Base-by-base conservation (phyloP, 345 rosid genomes). In the Rhodamnia rubescens region DNA sequence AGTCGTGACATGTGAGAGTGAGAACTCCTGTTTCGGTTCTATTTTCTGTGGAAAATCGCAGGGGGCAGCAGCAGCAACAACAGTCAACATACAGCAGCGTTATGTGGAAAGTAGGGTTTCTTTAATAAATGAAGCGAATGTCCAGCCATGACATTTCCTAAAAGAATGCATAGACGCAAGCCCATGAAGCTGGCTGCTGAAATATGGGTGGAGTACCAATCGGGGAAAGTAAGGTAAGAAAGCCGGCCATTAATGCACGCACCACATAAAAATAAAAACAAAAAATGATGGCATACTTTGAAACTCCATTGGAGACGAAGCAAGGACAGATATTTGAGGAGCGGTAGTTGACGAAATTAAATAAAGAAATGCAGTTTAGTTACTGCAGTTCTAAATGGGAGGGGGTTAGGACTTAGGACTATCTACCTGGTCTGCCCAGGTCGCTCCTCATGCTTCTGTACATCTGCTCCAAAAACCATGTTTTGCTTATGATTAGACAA, bases 361-460 rank as follows among this genome's bases (percentile, higher is more conserved):
- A 44, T 54, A 29, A 59, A 49, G 26, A 54, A 54, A 24, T 15
- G 14, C 40, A 26, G 36, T 14, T 18, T 32, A 7, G 10, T 15
- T 15, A 64, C 32, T 18, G 21, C 15, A 27, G 21, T 36, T 4
- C 12, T 26, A 52, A 36, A 12, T 52, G 55, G 27, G 29, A 36
- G 27, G 16, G 64, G 80, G 11, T 69, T 32, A 69, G 80, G 80
- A 69, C 40, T 69, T 32, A 69, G 80, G 80, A 69, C 40, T 69
- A 69, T 69, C 80, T 92, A 94, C 97, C 97, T 93, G 90, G 94
- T 90, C 90, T 90, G 24, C 92, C 92, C 83, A 93, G 85, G 86
- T 93, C 94, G 85, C 92, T 91, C 87, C 93, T 95, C 92, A 95
- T 95, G 92, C 99, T 93, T 90, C 99, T 91, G 74, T 96, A 96